Base-by-base conservation (phyloP, 2,329 filamentous ascomycete species). In the Clarireedia paspali region DNA sequence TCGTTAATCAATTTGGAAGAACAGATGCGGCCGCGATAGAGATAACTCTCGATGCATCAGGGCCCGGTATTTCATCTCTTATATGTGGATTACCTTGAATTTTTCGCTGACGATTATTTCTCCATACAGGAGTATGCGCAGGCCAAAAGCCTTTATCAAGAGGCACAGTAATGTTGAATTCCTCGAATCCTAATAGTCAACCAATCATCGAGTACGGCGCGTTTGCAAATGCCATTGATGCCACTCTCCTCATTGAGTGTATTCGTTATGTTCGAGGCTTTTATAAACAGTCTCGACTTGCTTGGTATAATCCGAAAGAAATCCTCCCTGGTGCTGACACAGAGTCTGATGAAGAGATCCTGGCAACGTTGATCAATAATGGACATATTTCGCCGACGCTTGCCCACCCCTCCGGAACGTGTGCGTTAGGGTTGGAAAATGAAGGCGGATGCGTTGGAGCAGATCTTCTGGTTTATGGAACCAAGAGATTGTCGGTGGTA, bases 91-190 rank as follows among this genome's bases (percentile, higher is more conserved):
- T 5, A 17, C 10, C 6, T 5, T 10, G 26, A 15, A 17, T 27
- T 15, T 47, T 6, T 34, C 27, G 23, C 36, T 50, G 23, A 50
- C n/a, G 6, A 24, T n/a, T 27, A 40, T 27, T 9, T 24, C 34
- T 15, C 20, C 26, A 3, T 20, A 1, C 23, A 50, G 48, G 48
- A 6, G 6, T 7, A 50, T 50, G 48, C 7, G 48, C 20, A 23
- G n/a, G 42, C 20, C 38, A 50, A 20, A 50, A 75, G 9, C 72
- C 72, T 10, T 70, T 74, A 56, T 70, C 73, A 1, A 65, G 72
- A 23, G 74, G 73, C 15, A 73, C 69, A 55, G 68, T 75, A 9
- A 72, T 75, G 57, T 66, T 77, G 57, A 57, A 64, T 27, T 64
- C 74, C 59, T 45, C 69, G 59, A 64, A 72, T 17, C 48, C 60